Conservation (phyloP, 768 basidiomycete genomes). For the Suillus clintonianus region DNA sequence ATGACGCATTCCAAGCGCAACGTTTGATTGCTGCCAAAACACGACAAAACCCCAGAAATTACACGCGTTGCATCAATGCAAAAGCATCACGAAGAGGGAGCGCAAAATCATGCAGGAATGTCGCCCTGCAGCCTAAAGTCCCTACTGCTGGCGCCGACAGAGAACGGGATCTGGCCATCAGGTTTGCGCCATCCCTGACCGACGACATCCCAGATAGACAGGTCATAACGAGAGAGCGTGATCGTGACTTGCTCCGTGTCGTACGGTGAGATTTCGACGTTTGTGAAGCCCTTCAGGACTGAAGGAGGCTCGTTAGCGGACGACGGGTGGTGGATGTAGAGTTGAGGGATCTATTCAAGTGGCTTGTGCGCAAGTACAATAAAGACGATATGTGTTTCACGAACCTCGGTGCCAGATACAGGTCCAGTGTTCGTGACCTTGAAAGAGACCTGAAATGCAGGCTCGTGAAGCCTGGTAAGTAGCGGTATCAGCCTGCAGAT, state of each 20-base stretch:
- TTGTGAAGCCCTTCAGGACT: conserved; percentile 63
- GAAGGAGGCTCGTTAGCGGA: conserved; percentile 66
- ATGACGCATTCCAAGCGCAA: neutral
- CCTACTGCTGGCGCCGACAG: conserved; percentile 3
- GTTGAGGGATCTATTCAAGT: conserved; percentile 55
- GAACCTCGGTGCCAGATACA: conserved; percentile 31
- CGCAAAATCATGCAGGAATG: neutral
- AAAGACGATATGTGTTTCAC: neutral
- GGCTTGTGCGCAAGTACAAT: neutral
- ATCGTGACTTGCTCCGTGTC: conserved; percentile 48
- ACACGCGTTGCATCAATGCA: conserved; percentile 72
- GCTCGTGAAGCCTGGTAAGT: conserved; percentile 26
- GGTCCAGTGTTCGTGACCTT: conserved; percentile 38
- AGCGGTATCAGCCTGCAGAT: neutral
- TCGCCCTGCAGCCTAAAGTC: neutral
- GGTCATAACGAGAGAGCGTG: conserved; percentile 59
- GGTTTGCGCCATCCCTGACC: conserved; percentile 58
- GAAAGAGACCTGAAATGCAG: conserved; percentile 33
- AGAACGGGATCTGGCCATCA: conserved; percentile 1
- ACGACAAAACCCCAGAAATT: conserved; percentile 89
- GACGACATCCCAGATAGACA: conserved; percentile 71
- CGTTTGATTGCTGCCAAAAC: neutral
- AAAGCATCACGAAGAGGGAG: conserved; percentile 2
- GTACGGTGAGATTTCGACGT: conserved; percentile 48
- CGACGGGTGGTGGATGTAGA: conserved; percentile 65